Evolutionary conservation across 1,139 yeast genomes (phyloP).

Genomic region (Yamadazyma siamensis): DNA sequence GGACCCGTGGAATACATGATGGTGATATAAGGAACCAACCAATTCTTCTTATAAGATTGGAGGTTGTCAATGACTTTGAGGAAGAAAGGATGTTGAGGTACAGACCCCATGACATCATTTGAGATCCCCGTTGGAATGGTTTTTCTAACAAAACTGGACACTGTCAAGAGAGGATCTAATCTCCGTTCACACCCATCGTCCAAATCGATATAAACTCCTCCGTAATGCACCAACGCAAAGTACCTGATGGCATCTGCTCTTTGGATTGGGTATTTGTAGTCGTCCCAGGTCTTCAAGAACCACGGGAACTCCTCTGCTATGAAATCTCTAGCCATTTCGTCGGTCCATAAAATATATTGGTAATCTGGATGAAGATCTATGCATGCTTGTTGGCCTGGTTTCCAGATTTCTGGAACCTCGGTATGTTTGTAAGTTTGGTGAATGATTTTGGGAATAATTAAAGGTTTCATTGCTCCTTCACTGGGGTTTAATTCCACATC

Average conservation of each 20-base stretch:
- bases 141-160: slow-evolving; percentile 83
- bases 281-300: slow-evolving; percentile 78
- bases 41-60: slow-evolving; percentile 61
- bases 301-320: slow-evolving; percentile 78
- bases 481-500: slow-evolving; percentile 55
- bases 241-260: slow-evolving; percentile 93
- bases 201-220: slow-evolving; percentile 87
- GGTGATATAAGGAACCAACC: slow-evolving; percentile 84
- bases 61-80: slow-evolving; percentile 64
- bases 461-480: slow-evolving; percentile 39
- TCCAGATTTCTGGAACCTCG: slow-evolving; percentile 79
- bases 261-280: slow-evolving; percentile 76
- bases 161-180: slow-evolving; percentile 75
- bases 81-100: slow-evolving; percentile 86
- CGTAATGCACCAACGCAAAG: slow-evolving; percentile 77
- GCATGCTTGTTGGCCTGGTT: slow-evolving; percentile 71
- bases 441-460: slow-evolving; percentile 79
- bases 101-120: slow-evolving; percentile 89
- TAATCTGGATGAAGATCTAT: slow-evolving; percentile 80
- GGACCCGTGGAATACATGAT: slow-evolving; percentile 97
- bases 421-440: slow-evolving; percentile 88
- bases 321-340: slow-evolving; percentile 75
- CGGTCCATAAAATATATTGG: slow-evolving; percentile 89
- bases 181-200: slow-evolving; percentile 83
- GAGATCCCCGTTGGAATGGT: slow-evolving; percentile 91